Evolutionary conservation across 768 basidiomycete species (phyloP), one percentile per base, ranked within the genome.

Genomic region (Lepiota venenata): DNA sequence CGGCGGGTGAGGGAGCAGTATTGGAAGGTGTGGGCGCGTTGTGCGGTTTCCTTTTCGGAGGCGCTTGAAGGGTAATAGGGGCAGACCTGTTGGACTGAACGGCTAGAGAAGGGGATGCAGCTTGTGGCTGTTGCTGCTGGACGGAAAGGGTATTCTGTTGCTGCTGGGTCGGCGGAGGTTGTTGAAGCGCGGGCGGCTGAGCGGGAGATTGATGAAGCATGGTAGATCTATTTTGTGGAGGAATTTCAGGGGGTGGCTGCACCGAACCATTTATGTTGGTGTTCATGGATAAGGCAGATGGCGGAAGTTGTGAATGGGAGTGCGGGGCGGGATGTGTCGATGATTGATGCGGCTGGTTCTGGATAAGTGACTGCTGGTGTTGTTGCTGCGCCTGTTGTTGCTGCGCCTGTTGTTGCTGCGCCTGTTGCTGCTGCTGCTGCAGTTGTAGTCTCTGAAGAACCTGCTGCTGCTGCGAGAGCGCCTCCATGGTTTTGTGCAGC

Each of bases 401-500:
- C 25, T 25, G 25, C 25, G 25, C 25, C 39, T 59, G 60, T 32
- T 50, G 56, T 40, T 50, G 56, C 14, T 47, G 47, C 12, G 18
- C 47, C 18, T 58, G 59, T 10, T 49, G 61, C 45, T 56, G 55
- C 44, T 54, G 60, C 14, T 63, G 53, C 20, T 57, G 43, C 37
- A 45, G 55, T 45, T 62, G 58, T 53, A 62, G 63, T 16, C 40
- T 36, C 49, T 11, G 42, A 52, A 43, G 56, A 57, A 58, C 51
- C 32, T 59, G 64, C 29, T 61, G 56, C 29, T 63, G 50, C 21
- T 63, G 55, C 20, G 44, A 65, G 68, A 20, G 71, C 59, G 0
- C 61, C 55, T 9, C 61, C 63, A 78, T 75, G 29, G 69, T 64
- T 2, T 78, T 77, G 37, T 67, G 70, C 42, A 77, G 70, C 36